Evolutionary conservation across 306 rosid genomes (phyloP).

Genomic region (Senna siamea): DNA sequence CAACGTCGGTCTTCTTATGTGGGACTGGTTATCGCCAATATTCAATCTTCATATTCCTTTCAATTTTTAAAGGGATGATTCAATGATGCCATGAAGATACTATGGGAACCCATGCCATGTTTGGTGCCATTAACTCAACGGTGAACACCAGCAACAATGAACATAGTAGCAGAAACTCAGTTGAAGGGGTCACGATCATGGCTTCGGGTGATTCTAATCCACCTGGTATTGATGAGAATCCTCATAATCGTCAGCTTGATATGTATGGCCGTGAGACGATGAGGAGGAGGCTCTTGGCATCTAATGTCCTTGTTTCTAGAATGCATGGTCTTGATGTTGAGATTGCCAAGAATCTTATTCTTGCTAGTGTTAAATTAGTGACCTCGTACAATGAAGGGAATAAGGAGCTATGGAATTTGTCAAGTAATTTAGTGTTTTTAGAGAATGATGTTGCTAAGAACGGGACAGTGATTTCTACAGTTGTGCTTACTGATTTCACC

Average conservation of each 20-base stretch:
- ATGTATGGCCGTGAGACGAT: constrained; percentile 91
- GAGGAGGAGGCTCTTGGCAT: no score
- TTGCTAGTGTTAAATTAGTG: constrained; percentile 88
- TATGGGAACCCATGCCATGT: no score
- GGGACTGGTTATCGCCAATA: no score
- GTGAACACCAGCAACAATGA: constrained; percentile 42
- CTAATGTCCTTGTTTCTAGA: no score
- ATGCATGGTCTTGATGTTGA: no score
- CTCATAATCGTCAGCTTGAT: constrained; percentile 92
- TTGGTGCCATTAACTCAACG: no score
- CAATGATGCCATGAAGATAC: no score
- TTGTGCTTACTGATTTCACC: no score
- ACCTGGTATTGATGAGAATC: constrained; percentile 81
- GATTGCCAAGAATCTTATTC: constrained; percentile 90
- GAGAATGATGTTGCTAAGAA: constrained; percentile 76
- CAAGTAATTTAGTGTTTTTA: constrained; percentile 68
- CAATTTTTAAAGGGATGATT: no score
- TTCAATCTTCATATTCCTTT: no score
- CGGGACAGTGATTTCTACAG: constrained; percentile 68
- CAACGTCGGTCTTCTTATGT: no score
- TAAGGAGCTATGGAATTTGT: constrained; percentile 79
- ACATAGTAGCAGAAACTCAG: constrained; percentile 40
- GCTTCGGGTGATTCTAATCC: constrained; percentile 57
- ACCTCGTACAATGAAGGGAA: constrained; percentile 78
- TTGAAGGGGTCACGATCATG: constrained; percentile 52